Evolutionary conservation across 352 stramenopile species (phyloP).

Genomic region (Phytophthora sp.): DNA sequence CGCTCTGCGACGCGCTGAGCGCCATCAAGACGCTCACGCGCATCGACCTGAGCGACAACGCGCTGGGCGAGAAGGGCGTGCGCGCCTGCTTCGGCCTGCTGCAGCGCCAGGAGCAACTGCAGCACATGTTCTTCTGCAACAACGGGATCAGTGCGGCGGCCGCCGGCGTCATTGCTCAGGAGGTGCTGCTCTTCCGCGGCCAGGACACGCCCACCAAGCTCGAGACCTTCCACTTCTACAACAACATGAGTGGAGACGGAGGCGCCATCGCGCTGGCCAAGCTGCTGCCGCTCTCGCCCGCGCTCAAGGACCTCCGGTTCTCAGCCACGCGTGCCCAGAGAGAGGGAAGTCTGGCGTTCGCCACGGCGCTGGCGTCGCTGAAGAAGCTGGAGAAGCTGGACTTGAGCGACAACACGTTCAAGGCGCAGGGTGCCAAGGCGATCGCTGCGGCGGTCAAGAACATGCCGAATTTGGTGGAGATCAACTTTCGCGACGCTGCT

Average conservation of each 20-base stretch:
- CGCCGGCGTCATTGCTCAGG: conserved; percentile 86
- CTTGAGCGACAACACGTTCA: conserved; percentile 95
- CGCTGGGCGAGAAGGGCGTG: conserved; percentile 94
- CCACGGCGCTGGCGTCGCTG: conserved; percentile 74
- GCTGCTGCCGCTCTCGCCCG: conserved; percentile 87
- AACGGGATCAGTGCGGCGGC: conserved; percentile 93
- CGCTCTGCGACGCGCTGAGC: conserved; percentile 76
- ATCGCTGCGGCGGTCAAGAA: conserved; percentile 84
- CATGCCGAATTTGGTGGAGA: conserved; percentile 74
- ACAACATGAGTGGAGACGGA: conserved; percentile 97
- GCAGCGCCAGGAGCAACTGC: conserved; percentile 73
- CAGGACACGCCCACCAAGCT: conserved; percentile 78
- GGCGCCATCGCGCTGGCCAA: conserved; percentile 88
- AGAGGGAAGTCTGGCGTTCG: conserved; percentile 88
- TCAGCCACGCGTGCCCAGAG: conserved; percentile 91
- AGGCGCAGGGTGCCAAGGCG: conserved; percentile 78
- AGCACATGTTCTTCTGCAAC: conserved; percentile 94
- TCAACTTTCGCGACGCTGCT: conserved; percentile 92
- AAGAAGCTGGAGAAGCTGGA: conserved; percentile 87
- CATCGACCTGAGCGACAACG: conserved; percentile 95
- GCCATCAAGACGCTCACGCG: conserved; percentile 75
- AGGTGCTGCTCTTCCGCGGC: conserved; percentile 87
- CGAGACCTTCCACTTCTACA: conserved; percentile 96
- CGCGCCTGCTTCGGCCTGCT: conserved; percentile 91
- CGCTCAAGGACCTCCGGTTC: conserved; percentile 92